Base-by-base conservation (phyloP, 345 rosid genomes). In the Populus davidiana region DNA sequence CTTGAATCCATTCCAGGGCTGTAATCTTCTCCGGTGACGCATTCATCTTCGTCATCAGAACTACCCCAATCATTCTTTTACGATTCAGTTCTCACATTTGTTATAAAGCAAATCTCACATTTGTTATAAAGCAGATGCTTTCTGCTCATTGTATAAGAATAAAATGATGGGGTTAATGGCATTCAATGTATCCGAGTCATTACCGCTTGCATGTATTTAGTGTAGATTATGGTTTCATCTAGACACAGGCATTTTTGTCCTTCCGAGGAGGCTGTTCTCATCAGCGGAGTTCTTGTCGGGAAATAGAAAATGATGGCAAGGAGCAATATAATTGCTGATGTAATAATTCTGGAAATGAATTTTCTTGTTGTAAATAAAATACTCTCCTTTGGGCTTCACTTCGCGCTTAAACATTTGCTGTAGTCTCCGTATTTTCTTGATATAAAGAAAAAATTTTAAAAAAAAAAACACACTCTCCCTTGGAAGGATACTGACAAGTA, bases 1-100 rank as follows among this genome's bases (percentile, higher is more conserved):
- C 92, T 96, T 41, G 98, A 96, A 85, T 90, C 98, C 33, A 94
- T 96, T 77, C 90, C 89, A 10, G 99, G 99, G 79, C 98, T 96
- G 71, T 96, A 83, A 86, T 68, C 16, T 59, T 20, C 11, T 79
- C 33, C 21, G 78, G 66, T 71, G 71, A 67, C 75, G 44, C 79
- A n/a, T 68, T 38, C 38, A 43, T 35, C 43, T 9, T 7, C 25
- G 44, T 73, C 25, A 8, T 63, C 17, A 25, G 76, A 83, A 65
- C 41, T 38, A 16, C 73, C 72, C 67, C 67, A 50, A 1, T 70
- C 84, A 79, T 73, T 78, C 73, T 78, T 31, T 43, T 31, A 21
- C 8, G 36, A 66, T 72, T 78, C 62, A 27, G 61, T 12, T 67
- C 23, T 5, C n/a, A 20, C 47, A 77, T 63, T 71, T 78, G 35